Percentiles rank a stretch among this genome's conserved stretches.
Conservation (phyloP, 2,329 filamentous ascomycete genomes). For the Aspergillus fischeri region DNA sequence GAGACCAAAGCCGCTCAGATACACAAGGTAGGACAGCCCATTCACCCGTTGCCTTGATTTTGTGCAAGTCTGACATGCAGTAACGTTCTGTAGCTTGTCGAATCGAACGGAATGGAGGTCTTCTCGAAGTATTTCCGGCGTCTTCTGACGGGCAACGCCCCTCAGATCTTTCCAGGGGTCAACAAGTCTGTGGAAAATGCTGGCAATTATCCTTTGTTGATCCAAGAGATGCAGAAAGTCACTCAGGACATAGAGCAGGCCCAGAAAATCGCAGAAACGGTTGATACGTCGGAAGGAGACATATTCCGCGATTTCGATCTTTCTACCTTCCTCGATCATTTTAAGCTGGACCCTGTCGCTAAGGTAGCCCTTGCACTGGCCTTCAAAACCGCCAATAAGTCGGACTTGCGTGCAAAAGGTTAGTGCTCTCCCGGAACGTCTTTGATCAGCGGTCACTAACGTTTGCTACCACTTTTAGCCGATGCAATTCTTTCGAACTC, state of each 20-base stretch:
- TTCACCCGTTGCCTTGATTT: not conserved
- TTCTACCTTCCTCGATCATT: slow-evolving; percentile 92
- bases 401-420: slow-evolving; percentile 89
- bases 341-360: slow-evolving; percentile 82
- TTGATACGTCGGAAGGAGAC: slow-evolving; percentile 86
- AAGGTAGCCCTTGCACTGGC: slow-evolving; percentile 85
- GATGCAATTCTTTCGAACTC: slow-evolving; percentile 85
- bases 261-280: slow-evolving; percentile 84
- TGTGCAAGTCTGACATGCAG: not conserved
- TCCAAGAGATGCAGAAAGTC: slow-evolving; percentile 81
- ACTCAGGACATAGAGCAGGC: slow-evolving; percentile 76
- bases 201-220: slow-evolving; percentile 78
- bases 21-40: slow-evolving; percentile 66
- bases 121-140: slow-evolving; percentile 94
- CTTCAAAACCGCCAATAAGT: slow-evolving; percentile 75
- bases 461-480: slow-evolving; percentile 49
- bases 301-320: slow-evolving; percentile 95
- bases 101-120: slow-evolving; percentile 99
- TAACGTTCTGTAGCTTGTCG: slow-evolving; percentile 64
- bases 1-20: slow-evolving; percentile 88
- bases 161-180: slow-evolving; percentile 80
- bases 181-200: slow-evolving; percentile 69
- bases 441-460: slow-evolving; percentile 4
- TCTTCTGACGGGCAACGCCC: slow-evolving; percentile 84
- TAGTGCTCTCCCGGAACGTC: slow-evolving; percentile 20